Conservation (phyloP, 257 asterid species). For the Rehmannia glutinosa region DNA sequence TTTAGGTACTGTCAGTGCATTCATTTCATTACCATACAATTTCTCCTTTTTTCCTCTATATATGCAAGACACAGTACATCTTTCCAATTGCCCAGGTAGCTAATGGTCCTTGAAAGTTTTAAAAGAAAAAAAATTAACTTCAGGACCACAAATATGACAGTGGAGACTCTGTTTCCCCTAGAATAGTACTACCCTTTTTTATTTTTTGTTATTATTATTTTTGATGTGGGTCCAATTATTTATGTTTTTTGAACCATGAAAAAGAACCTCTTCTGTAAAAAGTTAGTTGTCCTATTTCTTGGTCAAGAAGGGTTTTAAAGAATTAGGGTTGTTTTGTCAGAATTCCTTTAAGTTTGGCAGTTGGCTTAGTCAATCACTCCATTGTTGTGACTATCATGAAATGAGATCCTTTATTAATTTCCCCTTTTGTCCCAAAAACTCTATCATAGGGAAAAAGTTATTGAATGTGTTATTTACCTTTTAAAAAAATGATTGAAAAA, state of each 20-base stretch:
- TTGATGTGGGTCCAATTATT: not conserved
- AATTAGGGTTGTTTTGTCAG: conserved; percentile 12
- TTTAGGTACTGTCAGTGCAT: not conserved
- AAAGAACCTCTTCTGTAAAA: not conserved
- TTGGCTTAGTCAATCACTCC: conserved; percentile 12
- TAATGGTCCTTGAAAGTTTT: no score
- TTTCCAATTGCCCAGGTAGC: no score
- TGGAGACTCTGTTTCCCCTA: not conserved
- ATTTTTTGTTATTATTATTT: no score
- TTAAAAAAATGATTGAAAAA: not conserved
- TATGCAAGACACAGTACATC: no score
- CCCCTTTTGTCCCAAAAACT: not conserved
- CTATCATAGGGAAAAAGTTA: not conserved
- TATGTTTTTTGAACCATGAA: conserved; percentile 15
- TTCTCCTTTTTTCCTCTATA: not conserved
- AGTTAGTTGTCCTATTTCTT: conserved; percentile 7
- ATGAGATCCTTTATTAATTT: not conserved
- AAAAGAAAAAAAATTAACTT: no score
- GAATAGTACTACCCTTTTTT: no score
- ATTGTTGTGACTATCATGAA: conserved; percentile 7
- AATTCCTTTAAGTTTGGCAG: conserved; percentile 7
- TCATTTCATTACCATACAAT: not conserved
- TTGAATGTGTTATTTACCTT: not conserved
- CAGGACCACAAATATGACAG: not conserved
- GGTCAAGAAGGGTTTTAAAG: not conserved